Evolutionary conservation across 129 eudicot genomes (phyloP), one percentile per base, ranked within the genome.

Genomic region (Mikania micrantha): DNA sequence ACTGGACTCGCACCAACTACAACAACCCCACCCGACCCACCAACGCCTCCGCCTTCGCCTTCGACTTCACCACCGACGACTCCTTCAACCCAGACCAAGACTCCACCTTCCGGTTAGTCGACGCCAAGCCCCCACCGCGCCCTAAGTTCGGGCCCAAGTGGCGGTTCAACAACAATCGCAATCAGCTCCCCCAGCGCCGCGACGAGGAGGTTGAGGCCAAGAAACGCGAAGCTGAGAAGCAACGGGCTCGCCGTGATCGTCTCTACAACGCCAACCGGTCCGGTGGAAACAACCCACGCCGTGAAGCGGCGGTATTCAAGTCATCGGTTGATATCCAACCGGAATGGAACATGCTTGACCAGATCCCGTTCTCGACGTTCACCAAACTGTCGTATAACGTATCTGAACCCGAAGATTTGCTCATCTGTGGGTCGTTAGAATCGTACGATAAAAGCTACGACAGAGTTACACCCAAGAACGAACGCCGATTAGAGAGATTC

Each of bases 281-380:
- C 4, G 80, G 82, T 7, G 74, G 66, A 2, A 65, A 69, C 25
- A 70, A 71, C 35, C 86, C 70, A 24, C 67, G 96, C 11, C 85
- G 96, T 1, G 96, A 86, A 56, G 84, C 88, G 1, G 76, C 95
- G 1, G 88, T 82, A 5, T 75, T 82, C 50, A 90, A 90, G 39
- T 84, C 95, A 2, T 79, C 87, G 0, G 97, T 90, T 4, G 97
- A 90, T 65, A 90, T 90, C 36, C 95, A 90, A 57, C 97, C 91
- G 4, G 97, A 90, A 40, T 90, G 95, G 97, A 87, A 90, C 22
- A 90, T 90, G 97, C 89, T 87, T 16, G 97, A 90, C 27, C 96
- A 90, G 75, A 90, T 90, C 32, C 95, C 88, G 6, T 90, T 90
- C 77, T 86, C 90, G 0, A 86, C 90, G 0, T 86, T 90, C 50